phyloP scores from a whole-genome alignment of 768 basidiomycete genomes.

The Auriscalpium vulgare region DNA sequence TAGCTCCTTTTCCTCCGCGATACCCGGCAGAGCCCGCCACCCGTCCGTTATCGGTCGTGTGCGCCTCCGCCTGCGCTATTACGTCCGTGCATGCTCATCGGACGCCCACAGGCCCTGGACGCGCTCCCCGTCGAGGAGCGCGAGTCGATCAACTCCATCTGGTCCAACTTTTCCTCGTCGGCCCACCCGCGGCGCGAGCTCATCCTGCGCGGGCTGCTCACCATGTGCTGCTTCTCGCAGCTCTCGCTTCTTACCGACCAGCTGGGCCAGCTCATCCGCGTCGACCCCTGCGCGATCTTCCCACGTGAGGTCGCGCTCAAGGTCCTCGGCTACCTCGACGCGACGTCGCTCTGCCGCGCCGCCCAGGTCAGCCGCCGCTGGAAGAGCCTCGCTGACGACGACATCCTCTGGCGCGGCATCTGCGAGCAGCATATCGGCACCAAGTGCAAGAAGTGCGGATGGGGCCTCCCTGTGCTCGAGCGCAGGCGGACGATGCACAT shows the following conservation, averaged over 20 bases:
- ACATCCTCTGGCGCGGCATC: slow-evolving; percentile 90
- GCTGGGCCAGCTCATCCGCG: slow-evolving; percentile 84
- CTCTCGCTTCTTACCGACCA: slow-evolving; percentile 93
- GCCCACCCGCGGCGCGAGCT: slow-evolving; percentile 85
- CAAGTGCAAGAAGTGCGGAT: slow-evolving; percentile 94
- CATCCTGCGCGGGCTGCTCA: slow-evolving; percentile 93
- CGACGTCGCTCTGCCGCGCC: slow-evolving; percentile 86
- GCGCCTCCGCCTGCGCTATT: not conserved
- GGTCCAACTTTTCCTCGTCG: slow-evolving; percentile 95
- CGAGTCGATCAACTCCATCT: slow-evolving; percentile 82
- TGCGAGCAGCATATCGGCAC: slow-evolving; percentile 98
- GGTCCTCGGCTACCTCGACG: slow-evolving; percentile 84
- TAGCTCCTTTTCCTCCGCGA: not conserved
- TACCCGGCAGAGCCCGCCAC: not conserved
- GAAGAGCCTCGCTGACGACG: slow-evolving; percentile 88
- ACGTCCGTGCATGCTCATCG: not conserved
- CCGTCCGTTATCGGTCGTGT: not conserved
- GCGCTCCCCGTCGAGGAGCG: slow-evolving; percentile 80
- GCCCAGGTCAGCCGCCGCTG: slow-evolving; percentile 84
- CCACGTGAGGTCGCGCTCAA: slow-evolving; percentile 87
- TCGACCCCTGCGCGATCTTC: slow-evolving; percentile 88
- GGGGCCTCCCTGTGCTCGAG: slow-evolving; percentile 91
- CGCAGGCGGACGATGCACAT: slow-evolving; percentile 47
- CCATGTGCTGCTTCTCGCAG: slow-evolving; percentile 99
- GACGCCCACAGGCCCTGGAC: slow-evolving; percentile 66